Conservation (phyloP, 345 rosid species). For the Eutrema yunnanense region DNA sequence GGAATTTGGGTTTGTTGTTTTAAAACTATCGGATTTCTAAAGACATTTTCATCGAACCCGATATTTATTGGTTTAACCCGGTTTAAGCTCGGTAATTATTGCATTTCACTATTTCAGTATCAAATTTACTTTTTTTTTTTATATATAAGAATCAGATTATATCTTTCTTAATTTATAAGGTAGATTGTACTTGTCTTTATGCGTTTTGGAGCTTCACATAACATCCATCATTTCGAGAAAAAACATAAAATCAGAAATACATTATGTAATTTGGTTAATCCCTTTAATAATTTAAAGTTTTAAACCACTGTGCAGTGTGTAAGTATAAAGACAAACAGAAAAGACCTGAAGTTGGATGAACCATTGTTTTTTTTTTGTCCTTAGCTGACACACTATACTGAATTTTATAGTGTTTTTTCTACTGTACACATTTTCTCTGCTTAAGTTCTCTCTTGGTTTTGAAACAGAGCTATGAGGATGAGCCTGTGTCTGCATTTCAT, state of each 20-base stretch:
- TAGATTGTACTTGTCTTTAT: slow-evolving; percentile 1
- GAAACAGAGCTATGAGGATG: slow-evolving; percentile 84
- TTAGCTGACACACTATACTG: slow-evolving; percentile 5
- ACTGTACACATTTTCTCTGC: slow-evolving; percentile 1
- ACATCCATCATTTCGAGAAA: neutral
- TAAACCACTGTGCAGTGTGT: slow-evolving; percentile 1
- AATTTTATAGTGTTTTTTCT: neutral
- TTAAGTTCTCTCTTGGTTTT: neutral
- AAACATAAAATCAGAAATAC: too few relatives aligned
- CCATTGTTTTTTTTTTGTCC: slow-evolving; percentile 20
- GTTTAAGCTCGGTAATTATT: slow-evolving; percentile 1
- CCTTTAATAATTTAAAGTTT: neutral
- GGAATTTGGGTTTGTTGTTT: slow-evolving; percentile 19
- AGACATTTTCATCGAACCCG: neutral
- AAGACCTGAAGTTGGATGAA: slow-evolving; percentile 27
- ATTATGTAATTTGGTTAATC: neutral
- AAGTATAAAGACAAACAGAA: slow-evolving; percentile 21
- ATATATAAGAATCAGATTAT: neutral
- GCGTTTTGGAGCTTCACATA: slow-evolving; percentile 9
- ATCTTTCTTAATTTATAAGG: neutral
- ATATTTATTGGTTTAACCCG: slow-evolving; percentile 20
- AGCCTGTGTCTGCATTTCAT: slow-evolving; percentile 44
- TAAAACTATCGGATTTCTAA: neutral
- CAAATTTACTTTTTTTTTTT: neutral
- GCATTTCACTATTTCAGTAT: neutral